Conservation (phyloP, 129 eudicot species). For the Chrysanthemum lavandulifolium region DNA sequence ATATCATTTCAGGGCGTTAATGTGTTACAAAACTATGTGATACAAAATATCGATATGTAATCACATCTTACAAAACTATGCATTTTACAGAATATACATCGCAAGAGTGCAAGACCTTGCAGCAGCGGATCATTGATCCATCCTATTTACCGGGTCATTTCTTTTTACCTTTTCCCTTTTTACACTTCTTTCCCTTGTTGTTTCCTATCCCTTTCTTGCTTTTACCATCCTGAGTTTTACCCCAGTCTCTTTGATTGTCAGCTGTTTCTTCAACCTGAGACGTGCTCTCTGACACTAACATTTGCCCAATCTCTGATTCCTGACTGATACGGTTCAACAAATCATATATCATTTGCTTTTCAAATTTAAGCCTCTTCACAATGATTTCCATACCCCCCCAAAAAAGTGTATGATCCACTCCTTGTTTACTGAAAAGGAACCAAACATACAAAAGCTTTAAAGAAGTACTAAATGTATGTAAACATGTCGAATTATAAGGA, state of each 20-base stretch:
- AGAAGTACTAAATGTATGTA: neutral
- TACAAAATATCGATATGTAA: no score
- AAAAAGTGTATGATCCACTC: neutral
- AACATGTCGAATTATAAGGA: no score
- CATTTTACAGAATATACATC: no score
- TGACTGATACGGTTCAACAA: neutral
- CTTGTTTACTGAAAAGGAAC: neutral
- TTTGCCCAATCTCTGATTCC: neutral
- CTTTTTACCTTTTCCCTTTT: constrained; percentile 5
- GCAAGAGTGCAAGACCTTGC: no score
- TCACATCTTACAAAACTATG: no score
- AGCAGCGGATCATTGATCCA: no score
- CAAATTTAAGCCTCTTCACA: neutral
- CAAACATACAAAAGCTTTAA: neutral
- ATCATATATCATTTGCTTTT: neutral
- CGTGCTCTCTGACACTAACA: neutral
- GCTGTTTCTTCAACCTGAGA: neutral
- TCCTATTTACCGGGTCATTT: neutral
- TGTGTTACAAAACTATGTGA: no score
- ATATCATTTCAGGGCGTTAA: no score
- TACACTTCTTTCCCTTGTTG: neutral
- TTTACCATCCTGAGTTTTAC: neutral
- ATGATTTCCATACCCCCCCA: neutral
- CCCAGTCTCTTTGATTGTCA: no score
- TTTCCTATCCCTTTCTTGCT: neutral